Evolutionary conservation across 2,329 filamentous ascomycete genomes (phyloP).

Genomic region (Lecanosticta acicola): DNA sequence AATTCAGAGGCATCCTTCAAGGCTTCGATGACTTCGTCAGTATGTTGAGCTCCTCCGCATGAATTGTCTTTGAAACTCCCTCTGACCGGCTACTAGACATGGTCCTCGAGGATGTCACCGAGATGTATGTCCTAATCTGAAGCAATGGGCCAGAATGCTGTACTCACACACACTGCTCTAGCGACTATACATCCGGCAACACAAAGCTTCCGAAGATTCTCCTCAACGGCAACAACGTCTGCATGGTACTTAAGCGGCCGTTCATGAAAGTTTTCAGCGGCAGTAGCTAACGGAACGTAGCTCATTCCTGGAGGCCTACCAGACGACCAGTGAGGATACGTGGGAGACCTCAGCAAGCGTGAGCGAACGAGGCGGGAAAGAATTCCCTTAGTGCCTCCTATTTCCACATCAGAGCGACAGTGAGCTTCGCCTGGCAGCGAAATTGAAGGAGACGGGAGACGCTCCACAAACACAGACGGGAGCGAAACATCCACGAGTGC

Average conservation of each 20-base stretch:
- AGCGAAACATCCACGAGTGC: too few relatives aligned
- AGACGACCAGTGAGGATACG: slow-evolving; percentile 1
- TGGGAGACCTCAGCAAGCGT: too few relatives aligned
- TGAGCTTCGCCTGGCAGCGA: too few relatives aligned
- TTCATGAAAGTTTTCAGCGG: not conserved
- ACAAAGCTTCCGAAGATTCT: slow-evolving; percentile 90
- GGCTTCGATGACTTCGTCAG: slow-evolving; percentile 99
- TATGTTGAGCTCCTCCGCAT: slow-evolving; percentile 52
- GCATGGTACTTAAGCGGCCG: slow-evolving; percentile 70
- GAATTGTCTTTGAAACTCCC: slow-evolving; percentile 8
- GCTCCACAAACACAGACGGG: too few relatives aligned
- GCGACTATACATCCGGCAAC: slow-evolving; percentile 81
- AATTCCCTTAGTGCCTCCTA: too few relatives aligned
- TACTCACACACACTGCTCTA: slow-evolving; percentile 35
- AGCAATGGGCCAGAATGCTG: not conserved
- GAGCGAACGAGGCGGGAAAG: too few relatives aligned
- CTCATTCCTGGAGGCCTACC: slow-evolving; percentile 10
- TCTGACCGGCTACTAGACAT: slow-evolving; percentile 60
- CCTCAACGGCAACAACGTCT: slow-evolving; percentile 96
- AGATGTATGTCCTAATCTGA: slow-evolving; percentile 60
- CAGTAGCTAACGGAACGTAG: slow-evolving; percentile 1
- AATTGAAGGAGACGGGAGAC: too few relatives aligned
- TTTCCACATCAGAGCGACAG: too few relatives aligned
- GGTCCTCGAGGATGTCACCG: slow-evolving; percentile 94
- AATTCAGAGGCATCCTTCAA: slow-evolving; percentile 89